These are phyloP conservation scores for Phoma herbarum DNA, from an alignment of 2,329 filamentous ascomycete species.

Conservation along the genomic window DNA sequence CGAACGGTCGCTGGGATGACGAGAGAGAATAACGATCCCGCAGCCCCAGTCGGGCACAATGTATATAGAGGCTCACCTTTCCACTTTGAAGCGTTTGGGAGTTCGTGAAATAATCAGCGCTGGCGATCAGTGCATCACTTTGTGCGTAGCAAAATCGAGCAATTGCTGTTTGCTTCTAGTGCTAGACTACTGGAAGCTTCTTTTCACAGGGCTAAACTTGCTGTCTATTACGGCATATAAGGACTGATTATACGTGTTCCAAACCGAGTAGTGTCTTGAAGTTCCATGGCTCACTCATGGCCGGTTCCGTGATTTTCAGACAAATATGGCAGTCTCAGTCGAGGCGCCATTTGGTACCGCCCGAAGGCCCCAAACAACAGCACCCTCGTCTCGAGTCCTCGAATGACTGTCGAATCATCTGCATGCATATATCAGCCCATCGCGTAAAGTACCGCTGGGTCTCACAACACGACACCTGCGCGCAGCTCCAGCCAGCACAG, in stretches of 20 bases:
- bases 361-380: background rate
- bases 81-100: background rate
- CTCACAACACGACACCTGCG: background rate
- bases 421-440: background rate
- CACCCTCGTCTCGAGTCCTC: background rate
- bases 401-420: background rate
- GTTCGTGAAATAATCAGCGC: background rate
- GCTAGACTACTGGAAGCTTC: background rate
- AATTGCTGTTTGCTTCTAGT: background rate
- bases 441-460: background rate
- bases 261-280: background rate
- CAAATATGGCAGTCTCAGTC: background rate
- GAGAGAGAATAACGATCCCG: background rate
- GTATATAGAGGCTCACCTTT: background rate
- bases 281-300: background rate
- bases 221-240: background rate
- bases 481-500: background rate
- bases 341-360: too few species aligned
- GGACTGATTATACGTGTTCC: background rate
- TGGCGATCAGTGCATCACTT: background rate
- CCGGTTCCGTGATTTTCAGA: background rate
- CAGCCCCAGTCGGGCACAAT: background rate
- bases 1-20: background rate
- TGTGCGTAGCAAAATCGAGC: background rate
- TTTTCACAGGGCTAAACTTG: background rate